Evolutionary conservation across 2,329 filamentous ascomycete genomes (phyloP), one percentile per base, ranked within the genome.

Genomic region (Juglanconis sp.): DNA sequence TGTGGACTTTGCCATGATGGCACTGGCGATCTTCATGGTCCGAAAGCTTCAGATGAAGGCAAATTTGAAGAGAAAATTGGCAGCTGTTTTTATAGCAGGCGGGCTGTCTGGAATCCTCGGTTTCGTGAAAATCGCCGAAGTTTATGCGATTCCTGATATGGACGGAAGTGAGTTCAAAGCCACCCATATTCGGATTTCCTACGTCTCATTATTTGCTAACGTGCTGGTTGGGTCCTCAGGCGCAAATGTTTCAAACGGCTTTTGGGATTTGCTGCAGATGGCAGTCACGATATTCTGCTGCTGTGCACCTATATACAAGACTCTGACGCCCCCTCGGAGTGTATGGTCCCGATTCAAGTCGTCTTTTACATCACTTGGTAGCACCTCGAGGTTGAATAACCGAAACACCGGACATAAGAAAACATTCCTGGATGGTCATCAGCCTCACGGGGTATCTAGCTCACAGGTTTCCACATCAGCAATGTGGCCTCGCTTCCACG

Each of bases 1-100:
- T 13, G 32, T 68, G 36, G 65, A 68, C 56, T 66, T 69, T 38
- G 62, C 63, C 30, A 56, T 68, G 58, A 53, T 65, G 6, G 61
- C 44, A 4, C 57, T 69, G 5, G 61, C 65, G 2, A 44, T 66
- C 2, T 49, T 46, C 48, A 58, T 67, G 53, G 38, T 67, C 5
- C 59, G 56, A 2, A 54, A 32, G 3, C 54, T 69, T 5, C 57
- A 63, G 56, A 59, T 62, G 3, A 53, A 32, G 34, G 40, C 15
- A 2, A 38, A 32, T 13, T 51, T 56, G 11, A 67, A 65, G 56
- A 51, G 44, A 42, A 67, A 62, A 49, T 56, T 68, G 17, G 47
- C 50, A 31, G 35, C 67, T 31, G 35, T 68, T 5, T 67, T 68
- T 53, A 40, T 38, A 2, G 10, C 66, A 6, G 67, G 65, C 1